Percentiles rank a stretch among this genome's conserved stretches.
phyloP scores from a whole-genome alignment of 2,329 filamentous ascomycete genomes.

The Coniella lustricola region DNA sequence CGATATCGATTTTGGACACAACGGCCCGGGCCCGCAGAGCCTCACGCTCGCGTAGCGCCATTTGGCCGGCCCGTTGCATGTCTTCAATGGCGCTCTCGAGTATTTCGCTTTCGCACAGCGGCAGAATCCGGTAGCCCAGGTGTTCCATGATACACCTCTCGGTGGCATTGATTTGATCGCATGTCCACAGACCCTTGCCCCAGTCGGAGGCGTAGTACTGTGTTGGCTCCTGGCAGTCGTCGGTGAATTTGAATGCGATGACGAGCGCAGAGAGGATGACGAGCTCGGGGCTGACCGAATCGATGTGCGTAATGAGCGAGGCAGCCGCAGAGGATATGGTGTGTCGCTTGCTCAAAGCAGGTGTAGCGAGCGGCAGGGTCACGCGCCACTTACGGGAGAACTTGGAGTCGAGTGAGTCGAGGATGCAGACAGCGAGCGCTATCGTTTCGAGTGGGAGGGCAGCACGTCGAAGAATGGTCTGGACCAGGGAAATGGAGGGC shows the following conservation, averaged over 20 bases:
- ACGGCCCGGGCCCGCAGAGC: conserved; percentile 12
- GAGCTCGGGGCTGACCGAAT: conserved; percentile 54
- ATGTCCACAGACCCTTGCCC: conserved; percentile 51
- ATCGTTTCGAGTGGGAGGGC: conserved; percentile 53
- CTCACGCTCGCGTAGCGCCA: conserved; percentile 17
- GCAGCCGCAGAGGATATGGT: conserved; percentile 37
- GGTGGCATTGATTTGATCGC: conserved; percentile 56
- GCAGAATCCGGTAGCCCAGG: conserved; percentile 56
- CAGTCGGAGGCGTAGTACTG: conserved; percentile 46
- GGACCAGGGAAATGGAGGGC: conserved; percentile 52
- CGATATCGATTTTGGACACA: not conserved
- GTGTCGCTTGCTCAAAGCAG: conserved; percentile 35
- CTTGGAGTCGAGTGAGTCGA: conserved; percentile 56
- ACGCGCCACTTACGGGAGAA: conserved; percentile 58
- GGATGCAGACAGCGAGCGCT: conserved; percentile 58
- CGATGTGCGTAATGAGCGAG: conserved; percentile 41
- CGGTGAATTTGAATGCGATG: conserved; percentile 59
- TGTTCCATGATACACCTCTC: conserved; percentile 59
- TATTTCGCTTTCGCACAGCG: conserved; percentile 48
- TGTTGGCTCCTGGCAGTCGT: conserved; percentile 50
- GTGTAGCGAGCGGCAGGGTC: conserved; percentile 42
- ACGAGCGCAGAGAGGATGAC: conserved; percentile 56
- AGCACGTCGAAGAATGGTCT: conserved; percentile 52
- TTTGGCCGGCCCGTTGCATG: conserved; percentile 51
- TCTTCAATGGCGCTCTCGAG: conserved; percentile 54